Base-by-base conservation (phyloP, 371 early-diverging fungal genomes). In the Mucor mucedo region DNA sequence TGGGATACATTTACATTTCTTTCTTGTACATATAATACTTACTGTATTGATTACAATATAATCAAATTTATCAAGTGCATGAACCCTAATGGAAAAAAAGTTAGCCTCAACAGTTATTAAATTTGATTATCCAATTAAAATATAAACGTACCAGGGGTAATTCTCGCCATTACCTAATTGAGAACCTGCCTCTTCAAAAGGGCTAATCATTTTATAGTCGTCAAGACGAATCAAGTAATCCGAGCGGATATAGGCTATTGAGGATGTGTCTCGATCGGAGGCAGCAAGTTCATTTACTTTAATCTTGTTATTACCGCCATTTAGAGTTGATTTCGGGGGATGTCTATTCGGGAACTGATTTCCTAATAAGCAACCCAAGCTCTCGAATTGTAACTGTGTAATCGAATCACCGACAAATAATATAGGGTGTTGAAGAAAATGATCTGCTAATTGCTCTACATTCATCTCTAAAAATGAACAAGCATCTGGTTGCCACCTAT, bases 321-420 rank as follows among this genome's bases (percentile, higher is more conserved):
- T 73, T 8, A 73, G 27, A 10, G 39, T 55, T 55, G 48, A 65
- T 55, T 47, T 65, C 13, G 21, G 45, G 8, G 50, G 58, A 33
- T 59, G 70, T 62, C 66, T 57, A 52, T 62, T 60, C 1, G 42
- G 41, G 10, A 75, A 41, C 27, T 70, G 44, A 10, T 73, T 39
- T 3, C 82, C 82, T 21, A 78, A 44, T 33, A 78, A 44, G 42
- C 82, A 81, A 6, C 65, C 62, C 52, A 81, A 39, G 41, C 79
- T 81, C 41, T 81, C 82, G n/a, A 59, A 81, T 55, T 76, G 77
- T 21, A 81, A 55, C 47, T 81, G 79, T 44, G 77, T 78, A 49
- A 81, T 81, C 2, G 79, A 78, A 47, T 81, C 82, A 8, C 82
- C 82, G 1, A 81, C 72, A 29, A 81, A 72, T 7, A 81, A 52